These are phyloP conservation scores for Auxenochlorella protothecoides DNA, from an alignment of 139 green algal species.

Conservation along the genomic window DNA sequence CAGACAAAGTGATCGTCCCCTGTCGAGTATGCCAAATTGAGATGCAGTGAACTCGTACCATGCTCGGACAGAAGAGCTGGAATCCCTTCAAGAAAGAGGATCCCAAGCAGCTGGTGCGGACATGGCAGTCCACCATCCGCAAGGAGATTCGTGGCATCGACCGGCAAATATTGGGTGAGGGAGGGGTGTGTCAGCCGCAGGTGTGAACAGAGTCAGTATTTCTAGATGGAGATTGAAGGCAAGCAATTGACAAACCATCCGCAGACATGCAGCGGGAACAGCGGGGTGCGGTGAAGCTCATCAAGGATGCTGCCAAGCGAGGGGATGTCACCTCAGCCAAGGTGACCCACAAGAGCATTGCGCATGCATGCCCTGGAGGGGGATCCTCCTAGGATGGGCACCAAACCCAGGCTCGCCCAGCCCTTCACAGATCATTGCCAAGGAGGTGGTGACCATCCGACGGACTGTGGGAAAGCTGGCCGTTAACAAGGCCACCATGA, in stretches of 20 bases:
- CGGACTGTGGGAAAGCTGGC: slow-evolving; percentile 49
- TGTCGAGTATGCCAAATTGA: too few relatives aligned
- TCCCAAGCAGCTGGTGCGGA: slow-evolving; percentile 40
- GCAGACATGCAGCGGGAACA: slow-evolving; percentile 67
- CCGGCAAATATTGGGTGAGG: slow-evolving; percentile 16
- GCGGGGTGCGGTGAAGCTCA: slow-evolving; percentile 59
- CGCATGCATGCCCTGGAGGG: too few relatives aligned
- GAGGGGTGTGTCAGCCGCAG: too few relatives aligned
- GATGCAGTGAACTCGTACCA: not conserved
- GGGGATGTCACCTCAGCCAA: slow-evolving; percentile 59
- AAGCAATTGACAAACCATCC: not conserved
- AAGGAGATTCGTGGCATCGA: slow-evolving; percentile 21
- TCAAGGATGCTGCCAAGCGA: slow-evolving; percentile 70
- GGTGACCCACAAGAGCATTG: slow-evolving; percentile 1
- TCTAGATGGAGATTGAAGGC: too few relatives aligned
- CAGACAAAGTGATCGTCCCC: too few relatives aligned
- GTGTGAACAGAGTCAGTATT: too few relatives aligned
- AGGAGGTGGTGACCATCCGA: slow-evolving; percentile 60
- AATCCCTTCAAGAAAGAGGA: slow-evolving; percentile 21
- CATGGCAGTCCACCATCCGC: slow-evolving; percentile 31
- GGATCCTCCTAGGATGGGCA: not conserved
- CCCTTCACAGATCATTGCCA: slow-evolving; percentile 49
- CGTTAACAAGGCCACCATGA: slow-evolving; percentile 77
- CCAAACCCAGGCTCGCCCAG: not conserved
- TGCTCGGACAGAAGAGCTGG: not conserved